These are phyloP conservation scores for Viola odorata DNA, from an alignment of 345 rosid genomes.

Conservation along the genomic window DNA sequence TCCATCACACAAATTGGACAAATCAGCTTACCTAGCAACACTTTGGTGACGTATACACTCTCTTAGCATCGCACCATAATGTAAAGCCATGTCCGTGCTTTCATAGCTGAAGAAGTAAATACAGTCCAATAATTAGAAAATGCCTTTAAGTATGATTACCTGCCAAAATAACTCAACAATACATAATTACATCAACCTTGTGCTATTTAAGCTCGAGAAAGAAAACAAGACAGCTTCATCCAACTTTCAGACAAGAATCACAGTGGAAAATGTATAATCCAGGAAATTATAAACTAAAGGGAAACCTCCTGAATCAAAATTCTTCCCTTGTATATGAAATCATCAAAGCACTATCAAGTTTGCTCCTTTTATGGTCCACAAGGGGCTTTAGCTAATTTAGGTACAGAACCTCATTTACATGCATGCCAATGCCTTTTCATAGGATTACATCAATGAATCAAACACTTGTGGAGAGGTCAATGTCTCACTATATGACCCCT, in stretches of 20 bases:
- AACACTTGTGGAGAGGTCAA: too few relatives aligned
- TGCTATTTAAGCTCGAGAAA: background rate
- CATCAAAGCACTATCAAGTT: too few relatives aligned
- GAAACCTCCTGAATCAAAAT: too few relatives aligned
- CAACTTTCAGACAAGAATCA: background rate
- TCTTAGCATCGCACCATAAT: conserved; percentile 95
- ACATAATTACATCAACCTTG: background rate
- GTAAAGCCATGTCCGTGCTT: conserved; percentile 85
- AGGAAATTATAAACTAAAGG: background rate
- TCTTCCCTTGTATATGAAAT: too few relatives aligned
- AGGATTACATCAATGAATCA: too few relatives aligned
- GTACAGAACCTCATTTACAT: too few relatives aligned
- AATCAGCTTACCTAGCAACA: conserved; percentile 68
- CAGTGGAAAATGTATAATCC: background rate
- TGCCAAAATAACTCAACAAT: background rate
- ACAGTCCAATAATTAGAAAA: conserved; percentile 15
- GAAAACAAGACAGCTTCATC: background rate
- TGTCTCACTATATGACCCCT: too few relatives aligned
- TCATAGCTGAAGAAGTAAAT: conserved; percentile 49
- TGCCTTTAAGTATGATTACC: background rate
- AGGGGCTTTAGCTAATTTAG: too few relatives aligned
- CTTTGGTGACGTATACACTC: conserved; percentile 97
- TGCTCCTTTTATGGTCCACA: too few relatives aligned
- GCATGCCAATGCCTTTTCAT: too few relatives aligned
- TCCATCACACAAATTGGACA: too few relatives aligned